Conservation (phyloP, 2,329 filamentous ascomycete species). For the Aureobasidium musti region DNA sequence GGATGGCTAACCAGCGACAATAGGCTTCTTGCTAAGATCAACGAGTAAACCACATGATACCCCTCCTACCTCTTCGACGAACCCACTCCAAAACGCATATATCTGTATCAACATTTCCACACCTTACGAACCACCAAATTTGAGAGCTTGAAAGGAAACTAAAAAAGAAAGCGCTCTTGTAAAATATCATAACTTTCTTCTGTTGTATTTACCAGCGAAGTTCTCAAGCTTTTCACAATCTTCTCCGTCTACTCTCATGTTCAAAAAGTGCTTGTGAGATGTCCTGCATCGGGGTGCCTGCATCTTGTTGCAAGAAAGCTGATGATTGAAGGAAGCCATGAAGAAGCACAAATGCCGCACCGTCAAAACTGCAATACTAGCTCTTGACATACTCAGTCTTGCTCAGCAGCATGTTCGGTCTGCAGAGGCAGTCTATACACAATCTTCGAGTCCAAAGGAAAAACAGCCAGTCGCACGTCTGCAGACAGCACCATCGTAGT, state of each 20-base stretch:
- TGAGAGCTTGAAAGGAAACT: not conserved
- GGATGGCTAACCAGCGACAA: too few relatives aligned
- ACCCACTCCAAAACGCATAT: not conserved
- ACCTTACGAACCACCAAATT: not conserved
- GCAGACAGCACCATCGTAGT: too few relatives aligned
- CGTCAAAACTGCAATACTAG: too few relatives aligned
- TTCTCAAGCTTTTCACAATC: not conserved
- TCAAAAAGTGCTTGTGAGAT: too few relatives aligned
- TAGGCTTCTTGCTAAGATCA: slow-evolving; percentile 98
- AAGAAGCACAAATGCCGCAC: not conserved
- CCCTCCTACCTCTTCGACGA: not conserved
- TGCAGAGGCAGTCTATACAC: too few relatives aligned
- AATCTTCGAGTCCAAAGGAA: too few relatives aligned
- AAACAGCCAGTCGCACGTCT: too few relatives aligned
- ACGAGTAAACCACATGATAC: slow-evolving; percentile 64
- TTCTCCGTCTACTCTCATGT: not conserved
- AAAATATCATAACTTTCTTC: slow-evolving; percentile 15
- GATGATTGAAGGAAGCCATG: not conserved
- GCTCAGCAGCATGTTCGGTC: too few relatives aligned
- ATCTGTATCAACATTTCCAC: slow-evolving; percentile 14
- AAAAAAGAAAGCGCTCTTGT: not conserved
- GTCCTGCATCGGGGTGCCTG: not conserved
- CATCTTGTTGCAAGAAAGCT: not conserved
- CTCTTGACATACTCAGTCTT: too few relatives aligned
- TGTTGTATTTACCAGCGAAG: slow-evolving; percentile 18